Conservation (phyloP, 495 filamentous ascomycete genomes). For the Tuber umbilicatum region DNA sequence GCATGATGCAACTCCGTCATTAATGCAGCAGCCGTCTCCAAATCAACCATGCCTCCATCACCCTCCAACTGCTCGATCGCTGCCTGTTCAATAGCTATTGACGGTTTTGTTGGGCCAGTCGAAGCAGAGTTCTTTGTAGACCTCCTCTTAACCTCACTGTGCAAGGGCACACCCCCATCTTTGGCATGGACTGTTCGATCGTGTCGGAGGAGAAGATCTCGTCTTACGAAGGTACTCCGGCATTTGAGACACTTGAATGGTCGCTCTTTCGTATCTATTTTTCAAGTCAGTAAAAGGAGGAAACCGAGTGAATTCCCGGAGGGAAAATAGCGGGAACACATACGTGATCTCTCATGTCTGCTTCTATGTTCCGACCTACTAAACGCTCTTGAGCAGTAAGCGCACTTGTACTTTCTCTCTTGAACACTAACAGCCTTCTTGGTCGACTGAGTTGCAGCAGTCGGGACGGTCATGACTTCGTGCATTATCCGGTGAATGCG, state of each 20-base stretch:
- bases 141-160: constrained; percentile 81
- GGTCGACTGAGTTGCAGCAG: constrained; percentile 53
- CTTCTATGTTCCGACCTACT: constrained; percentile 95
- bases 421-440: constrained; percentile 59
- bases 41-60: constrained; percentile 86
- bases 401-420: constrained; percentile 98
- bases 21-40: constrained; percentile 97
- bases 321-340: constrained; percentile 48
- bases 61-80: constrained; percentile 92
- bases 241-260: constrained; percentile 98
- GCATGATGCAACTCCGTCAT: constrained; percentile 98
- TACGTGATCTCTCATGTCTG: constrained; percentile 96
- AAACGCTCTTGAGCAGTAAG: constrained; percentile 96
- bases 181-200: constrained; percentile 98
- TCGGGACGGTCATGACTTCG: constrained; percentile 54
- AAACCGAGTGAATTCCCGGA: constrained; percentile 26
- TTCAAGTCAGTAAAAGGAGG: constrained; percentile 13
- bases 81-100: constrained; percentile 76
- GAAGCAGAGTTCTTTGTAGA: constrained; percentile 56
- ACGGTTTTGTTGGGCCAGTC: constrained; percentile 66
- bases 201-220: constrained; percentile 91
- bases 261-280: constrained; percentile 90
- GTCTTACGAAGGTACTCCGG: constrained; percentile 94
- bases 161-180: constrained; percentile 90
- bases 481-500: constrained; percentile 40